These are phyloP conservation scores for Ganoderma multipileum DNA, from an alignment of 1,284 basidiomycete genomes.

Conservation along the genomic window DNA sequence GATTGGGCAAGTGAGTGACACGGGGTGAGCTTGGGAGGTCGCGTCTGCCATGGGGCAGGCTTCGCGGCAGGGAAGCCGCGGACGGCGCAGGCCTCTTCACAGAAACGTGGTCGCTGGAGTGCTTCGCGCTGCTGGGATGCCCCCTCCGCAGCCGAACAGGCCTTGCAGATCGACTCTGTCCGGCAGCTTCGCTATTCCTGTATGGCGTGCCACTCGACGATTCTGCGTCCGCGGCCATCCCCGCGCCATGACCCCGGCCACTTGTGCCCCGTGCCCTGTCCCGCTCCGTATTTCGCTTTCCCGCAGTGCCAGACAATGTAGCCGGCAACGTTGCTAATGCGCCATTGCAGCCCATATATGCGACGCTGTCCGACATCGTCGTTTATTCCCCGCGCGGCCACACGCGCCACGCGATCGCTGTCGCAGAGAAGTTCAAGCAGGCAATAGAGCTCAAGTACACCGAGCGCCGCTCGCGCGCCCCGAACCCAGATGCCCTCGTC, in stretches of 20 bases:
- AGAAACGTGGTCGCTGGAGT: constrained; percentile 16
- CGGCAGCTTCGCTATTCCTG: constrained; percentile 9
- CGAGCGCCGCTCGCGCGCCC: constrained; percentile 47
- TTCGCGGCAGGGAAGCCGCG: constrained; percentile 18
- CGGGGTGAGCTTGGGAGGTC: constrained; percentile 15
- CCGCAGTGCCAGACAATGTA: neutral
- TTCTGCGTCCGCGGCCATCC: constrained; percentile 3
- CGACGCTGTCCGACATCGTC: constrained; percentile 88
- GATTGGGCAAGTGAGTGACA: constrained; percentile 12
- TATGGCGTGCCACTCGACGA: neutral
- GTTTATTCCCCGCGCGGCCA: constrained; percentile 79
- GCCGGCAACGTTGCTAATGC: constrained; percentile 22
- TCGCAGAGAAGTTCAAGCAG: constrained; percentile 64
- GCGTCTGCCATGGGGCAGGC: constrained; percentile 11
- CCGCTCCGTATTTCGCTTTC: neutral
- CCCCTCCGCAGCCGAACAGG: constrained; percentile 19
- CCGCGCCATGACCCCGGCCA: constrained; percentile 7
- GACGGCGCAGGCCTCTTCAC: constrained; percentile 20
- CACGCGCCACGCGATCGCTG: constrained; percentile 56
- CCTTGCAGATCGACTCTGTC: constrained; percentile 25
- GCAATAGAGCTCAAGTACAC: constrained; percentile 62
- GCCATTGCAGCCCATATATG: constrained; percentile 72
- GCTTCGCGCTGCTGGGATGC: constrained; percentile 16
- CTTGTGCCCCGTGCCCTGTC: neutral
- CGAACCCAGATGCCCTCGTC: constrained; percentile 49